phyloP scores from a whole-genome alignment of 768 basidiomycete species.

The Lentinula lateritia region DNA sequence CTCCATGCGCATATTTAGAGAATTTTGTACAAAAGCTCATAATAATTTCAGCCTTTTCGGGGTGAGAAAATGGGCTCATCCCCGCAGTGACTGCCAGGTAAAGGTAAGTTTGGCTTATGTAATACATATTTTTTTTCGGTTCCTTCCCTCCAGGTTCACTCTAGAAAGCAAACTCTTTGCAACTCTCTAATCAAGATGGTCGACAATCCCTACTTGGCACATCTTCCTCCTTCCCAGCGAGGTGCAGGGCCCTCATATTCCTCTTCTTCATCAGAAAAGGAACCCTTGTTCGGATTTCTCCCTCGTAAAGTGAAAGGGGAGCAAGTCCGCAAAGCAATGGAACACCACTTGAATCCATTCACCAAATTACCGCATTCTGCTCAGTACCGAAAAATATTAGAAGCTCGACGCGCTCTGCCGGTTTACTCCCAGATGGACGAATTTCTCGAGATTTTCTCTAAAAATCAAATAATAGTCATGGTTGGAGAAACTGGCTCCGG shows the following conservation, averaged over 20 bases:
- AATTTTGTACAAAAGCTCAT: too few relatives aligned
- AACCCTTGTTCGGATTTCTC: conserved; percentile 71
- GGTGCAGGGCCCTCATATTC: conserved; percentile 5
- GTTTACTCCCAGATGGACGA: conserved; percentile 92
- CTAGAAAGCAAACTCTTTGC: too few relatives aligned
- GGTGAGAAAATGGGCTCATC: too few relatives aligned
- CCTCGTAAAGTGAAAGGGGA: conserved; percentile 61
- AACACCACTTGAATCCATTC: conserved; percentile 83
- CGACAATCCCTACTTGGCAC: conserved; percentile 35
- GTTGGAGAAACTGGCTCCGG: conserved; percentile 75
- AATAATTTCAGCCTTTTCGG: too few relatives aligned
- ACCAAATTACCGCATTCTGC: conserved; percentile 71
- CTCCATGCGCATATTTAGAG: too few relatives aligned
- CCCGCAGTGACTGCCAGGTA: too few relatives aligned
- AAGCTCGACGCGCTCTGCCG: conserved; percentile 80
- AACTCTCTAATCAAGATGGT: not conserved
- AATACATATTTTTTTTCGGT: too few relatives aligned
- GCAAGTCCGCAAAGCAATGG: conserved; percentile 67
- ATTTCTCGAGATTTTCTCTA: conserved; percentile 71
- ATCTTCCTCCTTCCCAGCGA: conserved; percentile 19
- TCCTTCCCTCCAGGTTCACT: too few relatives aligned
- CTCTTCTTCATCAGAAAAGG: conserved; percentile 24
- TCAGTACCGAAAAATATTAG: conserved; percentile 84
- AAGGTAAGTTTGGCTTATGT: too few relatives aligned
- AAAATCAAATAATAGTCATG: conserved; percentile 85